These are phyloP conservation scores for Podosphaera fusca DNA, from an alignment of 2,329 filamentous ascomycete genomes.

Conservation along the genomic window DNA sequence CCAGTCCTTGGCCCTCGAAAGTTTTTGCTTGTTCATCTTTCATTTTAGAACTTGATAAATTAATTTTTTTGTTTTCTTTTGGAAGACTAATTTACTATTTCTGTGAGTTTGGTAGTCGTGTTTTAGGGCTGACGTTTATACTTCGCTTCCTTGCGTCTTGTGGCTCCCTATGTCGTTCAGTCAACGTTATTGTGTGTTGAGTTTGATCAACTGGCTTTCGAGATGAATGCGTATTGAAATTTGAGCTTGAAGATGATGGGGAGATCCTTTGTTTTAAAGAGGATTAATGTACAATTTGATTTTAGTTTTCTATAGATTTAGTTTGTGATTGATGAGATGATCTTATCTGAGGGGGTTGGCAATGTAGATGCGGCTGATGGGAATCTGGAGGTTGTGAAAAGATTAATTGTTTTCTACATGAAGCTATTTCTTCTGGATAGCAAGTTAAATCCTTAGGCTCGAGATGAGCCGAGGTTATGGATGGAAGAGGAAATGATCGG, in stretches of 20 bases:
- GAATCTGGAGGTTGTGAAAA: constrained; percentile 11
- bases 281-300: constrained; percentile 30
- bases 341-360: constrained; percentile 13
- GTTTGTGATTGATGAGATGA: constrained; percentile 22
- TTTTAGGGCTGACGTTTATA: constrained; percentile 60
- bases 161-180: constrained; percentile 21
- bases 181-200: constrained; percentile 23
- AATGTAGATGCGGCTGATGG: constrained; percentile 13
- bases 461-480: constrained; percentile 37
- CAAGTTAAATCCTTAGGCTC: constrained; percentile 29
- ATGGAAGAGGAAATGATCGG: constrained; percentile 34
- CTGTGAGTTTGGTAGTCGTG: constrained; percentile 23
- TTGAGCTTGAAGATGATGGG: constrained; percentile 4
- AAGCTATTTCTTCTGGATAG: constrained; percentile 30
- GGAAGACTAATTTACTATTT: constrained; percentile 5
- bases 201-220: constrained; percentile 24
- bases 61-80: constrained; percentile 8
- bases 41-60: constrained; percentile 12
- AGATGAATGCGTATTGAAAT: constrained; percentile 15
- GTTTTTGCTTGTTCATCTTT: constrained; percentile 10
- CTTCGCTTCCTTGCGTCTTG: constrained; percentile 44
- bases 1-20: constrained; percentile 6
- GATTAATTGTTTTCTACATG: constrained; percentile 4
- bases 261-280: constrained; percentile 28
- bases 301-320: constrained; percentile 22